These are phyloP conservation scores for Paulownia fortunei DNA, from an alignment of 257 asterid species.

Conservation along the genomic window DNA sequence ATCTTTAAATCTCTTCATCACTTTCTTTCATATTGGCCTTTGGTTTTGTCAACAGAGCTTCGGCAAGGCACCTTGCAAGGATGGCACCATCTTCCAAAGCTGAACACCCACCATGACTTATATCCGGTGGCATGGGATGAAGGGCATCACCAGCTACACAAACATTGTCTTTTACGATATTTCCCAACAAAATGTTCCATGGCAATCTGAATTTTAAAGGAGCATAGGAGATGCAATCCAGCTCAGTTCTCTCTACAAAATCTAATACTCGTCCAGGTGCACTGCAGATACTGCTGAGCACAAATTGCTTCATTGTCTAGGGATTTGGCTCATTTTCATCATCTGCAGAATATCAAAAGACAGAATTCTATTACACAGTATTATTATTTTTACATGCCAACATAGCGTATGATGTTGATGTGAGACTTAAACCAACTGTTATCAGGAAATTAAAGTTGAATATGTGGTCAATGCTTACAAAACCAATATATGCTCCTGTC, in stretches of 20 bases:
- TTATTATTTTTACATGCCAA: too few relatives aligned
- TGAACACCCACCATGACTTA: constrained; percentile 75
- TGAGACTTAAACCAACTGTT: neutral
- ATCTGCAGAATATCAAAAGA: constrained; percentile 33
- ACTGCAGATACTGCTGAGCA: constrained; percentile 35
- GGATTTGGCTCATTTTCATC: constrained; percentile 49
- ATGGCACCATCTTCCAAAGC: constrained; percentile 63
- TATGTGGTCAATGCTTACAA: constrained; percentile 37
- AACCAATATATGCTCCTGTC: constrained; percentile 62
- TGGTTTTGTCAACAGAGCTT: constrained; percentile 30
- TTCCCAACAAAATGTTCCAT: constrained; percentile 48
- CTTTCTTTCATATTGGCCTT: neutral
- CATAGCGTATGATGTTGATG: too few relatives aligned
- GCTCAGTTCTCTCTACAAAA: constrained; percentile 48
- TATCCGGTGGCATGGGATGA: constrained; percentile 77
- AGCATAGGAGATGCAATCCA: constrained; percentile 46
- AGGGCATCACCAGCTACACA: constrained; percentile 70
- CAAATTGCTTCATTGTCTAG: constrained; percentile 55
- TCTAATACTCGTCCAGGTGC: constrained; percentile 40
- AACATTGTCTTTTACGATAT: constrained; percentile 44
- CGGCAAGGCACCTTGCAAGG: constrained; percentile 58
- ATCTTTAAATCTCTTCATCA: constrained; percentile 30
- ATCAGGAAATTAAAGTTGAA: neutral
- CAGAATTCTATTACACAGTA: neutral
- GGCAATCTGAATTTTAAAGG: constrained; percentile 53